phyloP scores from a whole-genome alignment of 2,329 filamentous ascomycete species.

The Cercospora nicotianae region DNA sequence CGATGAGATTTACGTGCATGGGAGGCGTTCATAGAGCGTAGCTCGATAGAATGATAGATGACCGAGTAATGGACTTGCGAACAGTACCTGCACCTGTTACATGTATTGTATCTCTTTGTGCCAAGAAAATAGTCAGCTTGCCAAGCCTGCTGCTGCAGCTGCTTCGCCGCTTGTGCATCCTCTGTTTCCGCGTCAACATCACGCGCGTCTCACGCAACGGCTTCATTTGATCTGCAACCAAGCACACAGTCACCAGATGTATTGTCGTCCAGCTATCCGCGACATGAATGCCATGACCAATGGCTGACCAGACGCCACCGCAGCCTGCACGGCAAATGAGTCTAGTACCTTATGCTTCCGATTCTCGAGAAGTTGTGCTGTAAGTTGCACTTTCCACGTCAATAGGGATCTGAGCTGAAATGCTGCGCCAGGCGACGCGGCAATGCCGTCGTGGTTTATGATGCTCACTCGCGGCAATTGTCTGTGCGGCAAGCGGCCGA shows the following conservation, averaged over 20 bases:
- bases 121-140: not conserved
- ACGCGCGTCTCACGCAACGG: constrained; percentile 2
- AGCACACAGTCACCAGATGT: not conserved
- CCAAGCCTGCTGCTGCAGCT: not conserved
- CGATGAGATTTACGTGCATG: constrained; percentile 4
- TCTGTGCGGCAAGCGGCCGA: constrained; percentile 68
- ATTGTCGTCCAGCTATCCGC: not conserved
- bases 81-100: not conserved
- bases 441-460: constrained; percentile 88
- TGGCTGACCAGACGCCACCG: constrained; percentile 38
- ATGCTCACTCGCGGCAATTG: constrained; percentile 79
- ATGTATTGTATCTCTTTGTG: not conserved
- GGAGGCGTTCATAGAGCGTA: constrained; percentile 4
- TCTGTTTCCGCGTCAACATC: not conserved
- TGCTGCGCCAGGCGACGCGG: constrained; percentile 71
- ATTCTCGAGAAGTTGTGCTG: constrained; percentile 76
- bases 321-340: constrained; percentile 54
- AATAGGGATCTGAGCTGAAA: constrained; percentile 12
- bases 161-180: not conserved
- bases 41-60: constrained; percentile 9
- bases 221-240: not conserved
- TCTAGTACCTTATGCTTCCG: constrained; percentile 73
- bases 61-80: not conserved
- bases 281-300: constrained; percentile 18
- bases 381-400: constrained; percentile 51